phyloP scores from a whole-genome alignment of 495 filamentous ascomycete species.

The Xylaria sp. region DNA sequence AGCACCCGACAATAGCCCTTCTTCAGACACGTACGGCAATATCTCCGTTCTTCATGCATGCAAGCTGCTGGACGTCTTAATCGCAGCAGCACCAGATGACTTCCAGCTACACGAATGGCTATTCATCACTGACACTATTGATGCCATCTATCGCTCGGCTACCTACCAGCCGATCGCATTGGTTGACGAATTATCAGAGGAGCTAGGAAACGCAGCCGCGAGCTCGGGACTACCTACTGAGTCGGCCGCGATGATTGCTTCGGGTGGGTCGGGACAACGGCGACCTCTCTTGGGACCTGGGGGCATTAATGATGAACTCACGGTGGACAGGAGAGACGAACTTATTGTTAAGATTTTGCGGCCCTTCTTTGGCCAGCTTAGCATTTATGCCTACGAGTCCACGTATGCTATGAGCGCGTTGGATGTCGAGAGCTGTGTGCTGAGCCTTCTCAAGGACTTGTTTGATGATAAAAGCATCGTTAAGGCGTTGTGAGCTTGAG shows the following conservation, averaged over 20 bases:
- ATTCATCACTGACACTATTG: constrained; percentile 95
- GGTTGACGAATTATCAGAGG: constrained; percentile 85
- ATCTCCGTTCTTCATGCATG: constrained; percentile 83
- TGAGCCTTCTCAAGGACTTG: constrained; percentile 76
- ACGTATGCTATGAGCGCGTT: constrained; percentile 82
- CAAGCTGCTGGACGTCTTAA: constrained; percentile 85
- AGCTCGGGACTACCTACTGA: constrained; percentile 36
- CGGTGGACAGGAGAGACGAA: constrained; percentile 67
- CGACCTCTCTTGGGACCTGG: constrained; percentile 57
- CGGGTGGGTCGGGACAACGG: constrained; percentile 34
- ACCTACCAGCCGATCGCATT: constrained; percentile 76
- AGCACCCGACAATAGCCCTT: constrained; percentile 64
- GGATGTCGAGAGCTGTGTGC: constrained; percentile 72
- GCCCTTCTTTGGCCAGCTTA: constrained; percentile 90
- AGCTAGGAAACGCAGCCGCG: constrained; percentile 61
- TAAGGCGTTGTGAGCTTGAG: constrained; percentile 51
- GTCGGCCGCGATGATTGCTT: constrained; percentile 39
- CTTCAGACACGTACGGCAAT: constrained; percentile 75
- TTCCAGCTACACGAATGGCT: constrained; percentile 97
- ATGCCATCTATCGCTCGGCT: constrained; percentile 88
- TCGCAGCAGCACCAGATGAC: constrained; percentile 89
- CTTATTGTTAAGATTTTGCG: constrained; percentile 75
- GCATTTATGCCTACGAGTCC: constrained; percentile 89
- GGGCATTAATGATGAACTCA: constrained; percentile 57
- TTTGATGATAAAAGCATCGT: constrained; percentile 78